phyloP scores from a whole-genome alignment of 768 basidiomycete species.

The Boletus patriciae region DNA sequence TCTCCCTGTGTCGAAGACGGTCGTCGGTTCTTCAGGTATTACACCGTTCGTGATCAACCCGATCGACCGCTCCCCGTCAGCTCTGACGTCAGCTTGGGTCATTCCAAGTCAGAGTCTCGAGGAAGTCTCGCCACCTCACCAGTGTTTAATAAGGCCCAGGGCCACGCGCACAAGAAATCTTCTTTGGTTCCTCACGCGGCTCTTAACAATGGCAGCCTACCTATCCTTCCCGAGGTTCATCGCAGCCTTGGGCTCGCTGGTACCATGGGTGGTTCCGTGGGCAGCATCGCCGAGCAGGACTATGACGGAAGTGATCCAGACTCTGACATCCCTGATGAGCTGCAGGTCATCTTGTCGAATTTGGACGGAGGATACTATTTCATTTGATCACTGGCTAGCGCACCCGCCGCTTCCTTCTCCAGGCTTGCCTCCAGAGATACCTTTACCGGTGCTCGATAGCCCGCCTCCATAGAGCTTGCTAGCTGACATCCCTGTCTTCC shows the following conservation, averaged over 20 bases:
- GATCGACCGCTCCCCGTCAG: slow-evolving; percentile 25
- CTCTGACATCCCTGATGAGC: slow-evolving; percentile 79
- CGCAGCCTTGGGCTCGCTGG: slow-evolving; percentile 62
- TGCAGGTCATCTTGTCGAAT: slow-evolving; percentile 59
- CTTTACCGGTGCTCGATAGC: slow-evolving; percentile 35
- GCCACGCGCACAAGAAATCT: slow-evolving; percentile 26
- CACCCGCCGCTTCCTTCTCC: slow-evolving; percentile 33
- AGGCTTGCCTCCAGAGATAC: slow-evolving; percentile 43
- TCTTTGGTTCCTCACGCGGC: slow-evolving; percentile 22
- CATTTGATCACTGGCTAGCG: slow-evolving; percentile 18
- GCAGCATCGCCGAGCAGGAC: slow-evolving; percentile 45
- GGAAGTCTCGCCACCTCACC: slow-evolving; percentile 30
- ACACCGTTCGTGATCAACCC: no score
- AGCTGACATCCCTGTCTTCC: slow-evolving; percentile 40
- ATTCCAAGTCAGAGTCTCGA: slow-evolving; percentile 32
- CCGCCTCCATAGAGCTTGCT: slow-evolving; percentile 10
- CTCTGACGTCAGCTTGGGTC: slow-evolving; percentile 39
- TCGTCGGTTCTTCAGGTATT: no score
- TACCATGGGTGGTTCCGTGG: slow-evolving; percentile 64
- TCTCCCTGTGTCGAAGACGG: no score
- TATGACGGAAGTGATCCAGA: slow-evolving; percentile 62
- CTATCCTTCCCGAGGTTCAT: slow-evolving; percentile 51
- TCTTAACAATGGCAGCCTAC: slow-evolving; percentile 28
- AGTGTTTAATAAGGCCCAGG: slow-evolving; percentile 35
- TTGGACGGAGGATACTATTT: slow-evolving; percentile 44